Conservation (phyloP, 371 early-diverging fungal genomes). For the Rhizopus arrhizus region DNA sequence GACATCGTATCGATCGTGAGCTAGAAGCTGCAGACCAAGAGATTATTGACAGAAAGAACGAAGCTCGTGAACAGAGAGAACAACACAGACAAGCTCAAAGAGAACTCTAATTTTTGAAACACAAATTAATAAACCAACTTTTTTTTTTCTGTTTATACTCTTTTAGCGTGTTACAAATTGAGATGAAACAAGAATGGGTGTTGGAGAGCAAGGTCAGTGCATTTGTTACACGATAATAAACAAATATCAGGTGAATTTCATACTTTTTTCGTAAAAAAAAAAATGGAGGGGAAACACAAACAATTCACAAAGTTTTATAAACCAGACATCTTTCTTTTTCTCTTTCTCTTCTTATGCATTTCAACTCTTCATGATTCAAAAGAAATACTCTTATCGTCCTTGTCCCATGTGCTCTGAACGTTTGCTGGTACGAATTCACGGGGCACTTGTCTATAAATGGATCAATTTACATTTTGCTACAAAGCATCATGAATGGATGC, state of each 20-base stretch:
- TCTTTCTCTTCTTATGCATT: not conserved
- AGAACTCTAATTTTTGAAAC: not conserved
- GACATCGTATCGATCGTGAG: slow-evolving; percentile 21
- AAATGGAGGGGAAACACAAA: not conserved
- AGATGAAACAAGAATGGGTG: not conserved
- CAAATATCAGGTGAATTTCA: no score
- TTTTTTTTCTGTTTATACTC: slow-evolving; percentile 10
- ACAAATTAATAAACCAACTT: not conserved
- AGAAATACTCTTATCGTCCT: slow-evolving; percentile 44
- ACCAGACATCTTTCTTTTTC: not conserved
- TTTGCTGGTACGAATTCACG: slow-evolving; percentile 50
- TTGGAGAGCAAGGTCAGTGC: not conserved
- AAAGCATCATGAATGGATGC: slow-evolving; percentile 52
- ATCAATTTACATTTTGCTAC: slow-evolving; percentile 50
- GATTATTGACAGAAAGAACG: slow-evolving; percentile 18
- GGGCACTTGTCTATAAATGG: slow-evolving; percentile 53
- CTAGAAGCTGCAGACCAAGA: slow-evolving; percentile 23
- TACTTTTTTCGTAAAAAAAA: not conserved
- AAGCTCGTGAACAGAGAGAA: slow-evolving; percentile 18
- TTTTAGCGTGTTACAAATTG: not conserved
- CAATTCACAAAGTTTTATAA: not conserved
- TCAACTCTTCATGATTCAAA: slow-evolving; percentile 2
- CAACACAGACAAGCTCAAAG: slow-evolving; percentile 3
- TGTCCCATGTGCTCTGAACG: slow-evolving; percentile 56
- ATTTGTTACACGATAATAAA: not conserved